Evolutionary conservation across 2,329 filamentous ascomycete species (phyloP).

Genomic region (Colletotrichum sp.): DNA sequence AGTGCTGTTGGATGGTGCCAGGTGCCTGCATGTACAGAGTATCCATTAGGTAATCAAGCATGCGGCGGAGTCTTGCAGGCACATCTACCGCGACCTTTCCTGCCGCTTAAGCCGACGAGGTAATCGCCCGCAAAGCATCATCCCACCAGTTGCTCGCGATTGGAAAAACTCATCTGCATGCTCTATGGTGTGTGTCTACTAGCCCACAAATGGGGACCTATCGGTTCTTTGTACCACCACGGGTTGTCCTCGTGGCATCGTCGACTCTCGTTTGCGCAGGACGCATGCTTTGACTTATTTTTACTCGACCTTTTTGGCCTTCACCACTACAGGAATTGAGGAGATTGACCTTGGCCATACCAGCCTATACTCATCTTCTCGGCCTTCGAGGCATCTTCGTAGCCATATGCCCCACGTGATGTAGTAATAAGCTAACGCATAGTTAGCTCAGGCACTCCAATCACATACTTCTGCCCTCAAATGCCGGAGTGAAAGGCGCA

Average conservation of each 20-base stretch:
- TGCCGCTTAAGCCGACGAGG: background rate
- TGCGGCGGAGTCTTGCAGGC: background rate
- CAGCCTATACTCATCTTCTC: constrained; percentile 74
- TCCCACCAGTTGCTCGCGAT: background rate
- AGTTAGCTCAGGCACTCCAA: background rate
- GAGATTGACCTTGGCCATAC: constrained; percentile 69
- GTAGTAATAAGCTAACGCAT: constrained; percentile 72
- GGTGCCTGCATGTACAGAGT: background rate
- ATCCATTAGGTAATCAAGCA: background rate
- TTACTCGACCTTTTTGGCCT: constrained; percentile 31
- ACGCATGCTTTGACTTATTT: background rate
- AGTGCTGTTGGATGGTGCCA: background rate
- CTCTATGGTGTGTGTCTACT: background rate
- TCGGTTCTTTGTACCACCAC: background rate
- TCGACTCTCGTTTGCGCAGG: background rate
- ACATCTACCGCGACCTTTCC: background rate
- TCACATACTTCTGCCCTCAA: background rate
- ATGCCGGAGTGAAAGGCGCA: background rate
- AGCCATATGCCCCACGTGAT: constrained; percentile 87
- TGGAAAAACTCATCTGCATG: background rate
- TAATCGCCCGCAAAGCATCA: background rate
- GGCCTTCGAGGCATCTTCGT: constrained; percentile 75
- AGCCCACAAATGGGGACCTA: background rate
- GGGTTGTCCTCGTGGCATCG: background rate
- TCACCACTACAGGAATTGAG: constrained; percentile 54